A percentile compares a stretch with the other conserved stretches of the same genome.
phyloP scores from a whole-genome alignment of 2,329 filamentous ascomycete genomes.

The Orbilia oligospora region DNA sequence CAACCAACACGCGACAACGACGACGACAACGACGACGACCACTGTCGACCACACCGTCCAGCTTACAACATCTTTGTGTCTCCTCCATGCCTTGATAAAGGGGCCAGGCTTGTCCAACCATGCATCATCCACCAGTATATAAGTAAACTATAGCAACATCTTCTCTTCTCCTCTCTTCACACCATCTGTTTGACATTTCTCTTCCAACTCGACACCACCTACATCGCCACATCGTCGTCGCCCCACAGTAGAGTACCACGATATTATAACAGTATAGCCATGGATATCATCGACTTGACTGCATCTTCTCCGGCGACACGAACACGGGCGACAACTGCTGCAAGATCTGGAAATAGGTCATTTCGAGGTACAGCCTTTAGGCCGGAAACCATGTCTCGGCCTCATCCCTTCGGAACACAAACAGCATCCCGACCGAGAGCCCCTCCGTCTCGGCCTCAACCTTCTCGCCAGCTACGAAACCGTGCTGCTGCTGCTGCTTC shows the following conservation, averaged over 20 bases:
- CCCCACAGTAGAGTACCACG: background rate
- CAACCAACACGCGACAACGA: slow-evolving; percentile 1
- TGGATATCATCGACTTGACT: slow-evolving; percentile 53
- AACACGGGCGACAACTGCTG: background rate
- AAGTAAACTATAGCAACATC: slow-evolving; percentile 5
- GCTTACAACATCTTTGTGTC: background rate
- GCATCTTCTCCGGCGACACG: slow-evolving; percentile 31
- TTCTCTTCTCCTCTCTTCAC: background rate
- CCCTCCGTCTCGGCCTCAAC: background rate
- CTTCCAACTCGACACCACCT: background rate
- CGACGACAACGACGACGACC: background rate
- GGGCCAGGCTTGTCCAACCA: slow-evolving; percentile 13
- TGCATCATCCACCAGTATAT: background rate
- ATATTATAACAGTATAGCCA: slow-evolving; percentile 3
- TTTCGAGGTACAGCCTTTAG: background rate
- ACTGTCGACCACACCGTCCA: background rate
- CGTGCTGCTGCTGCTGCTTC: slow-evolving; percentile 14
- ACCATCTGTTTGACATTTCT: background rate
- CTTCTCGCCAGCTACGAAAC: background rate
- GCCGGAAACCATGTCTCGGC: background rate
- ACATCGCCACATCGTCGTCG: background rate
- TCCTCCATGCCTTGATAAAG: too few relatives aligned
- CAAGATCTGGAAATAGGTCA: slow-evolving; percentile 12
- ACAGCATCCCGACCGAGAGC: background rate
- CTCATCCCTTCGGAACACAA: background rate